These are phyloP conservation scores for Mrakiaceae sp. DNA, from an alignment of 1,284 basidiomycete species.

Conservation along the genomic window DNA sequence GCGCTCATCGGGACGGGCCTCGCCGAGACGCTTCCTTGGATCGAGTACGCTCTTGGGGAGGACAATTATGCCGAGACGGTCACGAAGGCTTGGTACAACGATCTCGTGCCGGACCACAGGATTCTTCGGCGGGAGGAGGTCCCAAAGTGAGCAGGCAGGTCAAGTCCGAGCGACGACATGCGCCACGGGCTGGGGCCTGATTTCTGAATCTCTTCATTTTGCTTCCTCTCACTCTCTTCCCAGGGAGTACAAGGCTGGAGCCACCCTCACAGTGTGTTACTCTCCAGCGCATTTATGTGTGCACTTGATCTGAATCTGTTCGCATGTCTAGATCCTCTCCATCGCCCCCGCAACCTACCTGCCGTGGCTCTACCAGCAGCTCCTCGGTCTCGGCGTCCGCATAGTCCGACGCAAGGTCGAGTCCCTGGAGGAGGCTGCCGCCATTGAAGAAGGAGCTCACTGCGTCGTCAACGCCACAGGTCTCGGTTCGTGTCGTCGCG, in stretches of 20 bases:
- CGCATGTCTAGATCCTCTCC: constrained; percentile 31
- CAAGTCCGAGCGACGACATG: too few relatives aligned
- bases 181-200: too few relatives aligned
- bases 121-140: constrained; percentile 3
- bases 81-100: constrained; percentile 11
- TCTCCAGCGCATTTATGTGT: too few relatives aligned
- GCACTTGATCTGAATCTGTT: too few relatives aligned
- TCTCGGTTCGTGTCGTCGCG: constrained; percentile 34
- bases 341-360: constrained; percentile 43
- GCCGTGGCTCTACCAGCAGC: constrained; percentile 40
- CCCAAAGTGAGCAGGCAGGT: neutral
- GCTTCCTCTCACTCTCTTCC: constrained; percentile 2
- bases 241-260: constrained; percentile 26
- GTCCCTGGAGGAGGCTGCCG: constrained; percentile 38
- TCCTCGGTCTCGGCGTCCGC: constrained; percentile 30
- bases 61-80: neutral
- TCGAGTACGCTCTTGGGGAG: neutral
- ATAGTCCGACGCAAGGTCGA: constrained; percentile 30
- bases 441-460: constrained; percentile 32
- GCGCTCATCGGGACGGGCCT: constrained; percentile 9
- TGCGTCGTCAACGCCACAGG: constrained; percentile 43
- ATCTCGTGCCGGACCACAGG: constrained; percentile 7
- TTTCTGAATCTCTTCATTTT: neutral
- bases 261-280: constrained; percentile 31
- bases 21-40: neutral